A percentile compares a stretch with the other conserved stretches of the same genome.
These are phyloP conservation scores for Colletotrichum destructivum DNA, from an alignment of 2,329 filamentous ascomycete genomes.

Conservation along the genomic window DNA sequence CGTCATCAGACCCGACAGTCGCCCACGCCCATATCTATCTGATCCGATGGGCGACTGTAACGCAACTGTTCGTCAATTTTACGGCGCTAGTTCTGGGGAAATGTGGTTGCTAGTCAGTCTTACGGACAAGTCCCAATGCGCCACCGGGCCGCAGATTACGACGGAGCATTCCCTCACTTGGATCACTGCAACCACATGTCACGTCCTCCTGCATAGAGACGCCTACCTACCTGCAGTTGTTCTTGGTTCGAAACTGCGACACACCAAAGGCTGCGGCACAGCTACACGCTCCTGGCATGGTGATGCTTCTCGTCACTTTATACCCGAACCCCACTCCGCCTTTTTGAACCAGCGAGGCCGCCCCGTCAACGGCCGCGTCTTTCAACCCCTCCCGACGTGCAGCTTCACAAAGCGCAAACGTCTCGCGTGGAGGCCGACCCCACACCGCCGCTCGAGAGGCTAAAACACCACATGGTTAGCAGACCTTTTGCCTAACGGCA, in stretches of 20 bases:
- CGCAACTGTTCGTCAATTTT: not conserved
- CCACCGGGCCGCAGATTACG: conserved; percentile 22
- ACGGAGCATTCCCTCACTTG: conserved; percentile 20
- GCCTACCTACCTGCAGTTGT: conserved; percentile 14
- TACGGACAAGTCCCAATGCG: conserved; percentile 31
- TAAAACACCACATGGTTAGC: conserved; percentile 39
- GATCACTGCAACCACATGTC: conserved; percentile 42
- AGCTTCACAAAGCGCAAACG: conserved; percentile 18
- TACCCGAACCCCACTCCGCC: conserved; percentile 1
- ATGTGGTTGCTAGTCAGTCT: conserved; percentile 31
- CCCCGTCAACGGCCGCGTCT: conserved; percentile 8
- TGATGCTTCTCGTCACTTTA: conserved; percentile 9
- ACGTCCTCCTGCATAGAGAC: conserved; percentile 30
- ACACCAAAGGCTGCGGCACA: conserved; percentile 14
- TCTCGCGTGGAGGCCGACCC: conserved; percentile 24
- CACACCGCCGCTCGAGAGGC: conserved; percentile 37
- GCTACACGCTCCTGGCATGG: conserved; percentile 4
- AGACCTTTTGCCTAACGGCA: conserved; percentile 11
- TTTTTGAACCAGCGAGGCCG: not conserved
- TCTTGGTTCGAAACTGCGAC: conserved; percentile 31
- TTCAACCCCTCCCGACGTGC: conserved; percentile 21
- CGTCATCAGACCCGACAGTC: conserved; percentile 13
- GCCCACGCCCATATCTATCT: not conserved
- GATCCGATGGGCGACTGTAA: not conserved
- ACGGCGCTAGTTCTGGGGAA: conserved; percentile 28